Percentiles rank a stretch among this genome's conserved stretches.
These are phyloP conservation scores for Hortaea werneckii DNA, from an alignment of 2,329 filamentous ascomycete genomes.

Conservation along the genomic window DNA sequence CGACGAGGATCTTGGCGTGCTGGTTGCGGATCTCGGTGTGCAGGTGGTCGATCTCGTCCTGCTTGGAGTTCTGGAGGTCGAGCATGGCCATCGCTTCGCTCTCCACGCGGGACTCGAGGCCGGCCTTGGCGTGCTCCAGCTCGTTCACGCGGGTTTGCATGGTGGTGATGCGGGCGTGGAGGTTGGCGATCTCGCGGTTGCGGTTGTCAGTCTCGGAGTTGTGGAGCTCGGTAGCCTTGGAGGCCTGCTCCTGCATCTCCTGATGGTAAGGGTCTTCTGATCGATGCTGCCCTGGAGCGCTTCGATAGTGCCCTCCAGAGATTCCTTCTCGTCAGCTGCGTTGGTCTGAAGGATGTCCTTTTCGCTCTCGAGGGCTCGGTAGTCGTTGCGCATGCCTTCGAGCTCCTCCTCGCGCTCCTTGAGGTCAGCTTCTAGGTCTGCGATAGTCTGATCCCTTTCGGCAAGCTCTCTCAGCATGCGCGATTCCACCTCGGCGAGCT, in stretches of 20 bases:
- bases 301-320: constrained; percentile 18
- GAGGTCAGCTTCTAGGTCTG: constrained; percentile 17
- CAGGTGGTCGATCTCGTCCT: constrained; percentile 23
- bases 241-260: constrained; percentile 15
- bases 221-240: constrained; percentile 17
- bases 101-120: constrained; percentile 26
- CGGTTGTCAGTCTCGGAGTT: constrained; percentile 24
- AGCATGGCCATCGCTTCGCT: constrained; percentile 27
- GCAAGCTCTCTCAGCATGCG: constrained; percentile 18
- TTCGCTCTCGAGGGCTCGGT: constrained; percentile 14
- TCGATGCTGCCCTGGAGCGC: constrained; percentile 15
- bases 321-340: constrained; percentile 11
- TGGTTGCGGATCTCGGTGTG: constrained; percentile 22
- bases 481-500: constrained; percentile 25
- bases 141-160: constrained; percentile 11
- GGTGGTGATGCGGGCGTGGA: constrained; percentile 17
- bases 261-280: constrained; percentile 16
- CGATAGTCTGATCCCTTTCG: constrained; percentile 23
- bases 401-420: constrained; percentile 16
- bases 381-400: constrained; percentile 16
- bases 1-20: constrained; percentile 23
- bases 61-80: constrained; percentile 22
- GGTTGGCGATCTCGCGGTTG: constrained; percentile 20
- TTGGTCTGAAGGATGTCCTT: constrained; percentile 10
- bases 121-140: constrained; percentile 19